Evolutionary conservation across 1,284 basidiomycete genomes (phyloP).

Genomic region (Fomitopsis pinicola): DNA sequence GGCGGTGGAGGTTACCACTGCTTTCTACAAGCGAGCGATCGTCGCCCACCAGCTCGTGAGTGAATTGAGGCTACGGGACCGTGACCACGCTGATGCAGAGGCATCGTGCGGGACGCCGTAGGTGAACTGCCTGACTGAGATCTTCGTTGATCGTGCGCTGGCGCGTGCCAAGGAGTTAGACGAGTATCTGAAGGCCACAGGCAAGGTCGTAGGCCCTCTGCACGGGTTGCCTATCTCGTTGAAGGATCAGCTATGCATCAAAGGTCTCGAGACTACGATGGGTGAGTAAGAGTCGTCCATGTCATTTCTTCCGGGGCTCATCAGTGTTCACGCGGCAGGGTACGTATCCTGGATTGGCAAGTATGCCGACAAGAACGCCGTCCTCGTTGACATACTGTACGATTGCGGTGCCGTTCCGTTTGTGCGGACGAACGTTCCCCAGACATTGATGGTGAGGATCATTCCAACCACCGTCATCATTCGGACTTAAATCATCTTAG

Average conservation of each 20-base stretch:
- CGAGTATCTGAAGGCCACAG: conserved; percentile 37
- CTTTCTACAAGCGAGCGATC: conserved; percentile 77
- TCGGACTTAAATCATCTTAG: conserved; percentile 10
- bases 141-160: conserved; percentile 50
- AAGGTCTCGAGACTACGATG: conserved; percentile 50
- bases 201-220: conserved; percentile 49
- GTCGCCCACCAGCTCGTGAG: conserved; percentile 80
- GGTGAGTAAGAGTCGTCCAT: conserved; percentile 26
- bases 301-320: background rate
- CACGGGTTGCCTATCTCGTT: conserved; percentile 61
- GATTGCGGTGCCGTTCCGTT: conserved; percentile 43
- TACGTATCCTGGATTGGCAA: conserved; percentile 60
- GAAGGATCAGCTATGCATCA: conserved; percentile 56
- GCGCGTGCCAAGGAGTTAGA: conserved; percentile 50
- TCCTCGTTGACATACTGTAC: conserved; percentile 37
- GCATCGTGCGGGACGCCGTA: conserved; percentile 15
- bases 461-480: conserved; percentile 13
- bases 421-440: conserved; percentile 45
- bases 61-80: conserved; percentile 8
- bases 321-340: conserved; percentile 32
- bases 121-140: conserved; percentile 53
- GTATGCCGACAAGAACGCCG: conserved; percentile 32
- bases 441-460: conserved; percentile 37
- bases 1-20: conserved; percentile 63
- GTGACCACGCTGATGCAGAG: conserved; percentile 23